Conservation (phyloP, 1,284 basidiomycete genomes). For the Sporisorium scitamineum region DNA sequence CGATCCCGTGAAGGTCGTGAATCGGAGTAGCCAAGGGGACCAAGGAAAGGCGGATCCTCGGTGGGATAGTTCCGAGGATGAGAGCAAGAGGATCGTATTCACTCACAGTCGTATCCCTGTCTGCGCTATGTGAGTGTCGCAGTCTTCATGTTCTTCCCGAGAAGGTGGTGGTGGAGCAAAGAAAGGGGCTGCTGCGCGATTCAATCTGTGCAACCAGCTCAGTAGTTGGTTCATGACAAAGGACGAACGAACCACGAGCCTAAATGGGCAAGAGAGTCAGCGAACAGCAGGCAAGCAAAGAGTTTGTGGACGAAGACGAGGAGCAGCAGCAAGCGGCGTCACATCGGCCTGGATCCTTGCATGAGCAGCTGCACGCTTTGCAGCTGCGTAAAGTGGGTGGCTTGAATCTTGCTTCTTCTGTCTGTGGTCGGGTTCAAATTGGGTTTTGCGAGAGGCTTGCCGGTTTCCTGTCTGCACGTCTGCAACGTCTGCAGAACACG, state of each 20-base stretch:
- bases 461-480: too few relatives aligned
- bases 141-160: not conserved
- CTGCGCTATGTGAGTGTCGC: not conserved
- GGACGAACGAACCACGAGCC: not conserved
- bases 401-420: not conserved
- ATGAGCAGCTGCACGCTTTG: not conserved
- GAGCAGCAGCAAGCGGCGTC: not conserved
- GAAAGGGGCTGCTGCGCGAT: not conserved
- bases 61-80: not conserved
- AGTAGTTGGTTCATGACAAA: not conserved
- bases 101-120: not conserved
- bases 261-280: not conserved
- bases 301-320: not conserved
- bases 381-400: not conserved
- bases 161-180: not conserved
- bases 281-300: not conserved
- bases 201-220: not conserved
- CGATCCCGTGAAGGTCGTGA: not conserved
- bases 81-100: not conserved
- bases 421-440: too few relatives aligned
- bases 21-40: not conserved
- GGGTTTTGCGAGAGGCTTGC: too few relatives aligned
- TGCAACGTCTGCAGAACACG: too few relatives aligned
- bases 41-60: not conserved
- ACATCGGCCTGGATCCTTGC: not conserved